These are phyloP conservation scores for Aspergillus asperescens DNA, from an alignment of 495 filamentous ascomycete genomes.

Conservation along the genomic window DNA sequence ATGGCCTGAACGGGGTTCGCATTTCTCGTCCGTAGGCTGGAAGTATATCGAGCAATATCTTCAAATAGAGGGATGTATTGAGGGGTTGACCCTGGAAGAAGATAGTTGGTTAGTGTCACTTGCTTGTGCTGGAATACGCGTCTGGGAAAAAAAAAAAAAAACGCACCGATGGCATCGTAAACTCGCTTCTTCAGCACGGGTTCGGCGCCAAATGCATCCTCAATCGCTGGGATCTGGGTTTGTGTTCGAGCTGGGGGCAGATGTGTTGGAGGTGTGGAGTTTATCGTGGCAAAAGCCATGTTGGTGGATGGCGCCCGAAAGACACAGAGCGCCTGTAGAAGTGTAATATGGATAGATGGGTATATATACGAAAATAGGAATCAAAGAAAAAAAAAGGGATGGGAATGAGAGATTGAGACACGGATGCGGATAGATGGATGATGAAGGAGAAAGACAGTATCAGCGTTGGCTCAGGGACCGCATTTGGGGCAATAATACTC, in stretches of 20 bases:
- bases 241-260: neutral
- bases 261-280: conserved; percentile 22
- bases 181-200: conserved; percentile 41
- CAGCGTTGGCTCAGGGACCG: neutral
- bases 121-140: neutral
- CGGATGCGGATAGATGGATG: neutral
- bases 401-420: neutral
- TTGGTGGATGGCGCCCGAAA: conserved; percentile 8
- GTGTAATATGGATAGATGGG: neutral
- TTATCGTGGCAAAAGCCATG: conserved; percentile 46
- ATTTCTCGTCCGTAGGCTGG: conserved; percentile 38
- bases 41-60: conserved; percentile 47
- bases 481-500: neutral
- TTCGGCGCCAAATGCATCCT: conserved; percentile 44
- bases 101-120: neutral
- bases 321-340: neutral
- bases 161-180: conserved; percentile 48
- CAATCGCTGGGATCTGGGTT: conserved; percentile 30
- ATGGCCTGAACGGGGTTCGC: conserved; percentile 23
- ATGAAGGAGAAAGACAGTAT: neutral
- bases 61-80: conserved; percentile 41
- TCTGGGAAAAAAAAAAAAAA: conserved; percentile 6
- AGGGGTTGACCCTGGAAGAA: conserved; percentile 30
- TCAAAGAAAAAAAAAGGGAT: conserved; percentile 1
- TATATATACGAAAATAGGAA: conserved; percentile 10